These are phyloP conservation scores for Pholiota adiposa DNA, from an alignment of 1,284 basidiomycete genomes.

Conservation along the genomic window DNA sequence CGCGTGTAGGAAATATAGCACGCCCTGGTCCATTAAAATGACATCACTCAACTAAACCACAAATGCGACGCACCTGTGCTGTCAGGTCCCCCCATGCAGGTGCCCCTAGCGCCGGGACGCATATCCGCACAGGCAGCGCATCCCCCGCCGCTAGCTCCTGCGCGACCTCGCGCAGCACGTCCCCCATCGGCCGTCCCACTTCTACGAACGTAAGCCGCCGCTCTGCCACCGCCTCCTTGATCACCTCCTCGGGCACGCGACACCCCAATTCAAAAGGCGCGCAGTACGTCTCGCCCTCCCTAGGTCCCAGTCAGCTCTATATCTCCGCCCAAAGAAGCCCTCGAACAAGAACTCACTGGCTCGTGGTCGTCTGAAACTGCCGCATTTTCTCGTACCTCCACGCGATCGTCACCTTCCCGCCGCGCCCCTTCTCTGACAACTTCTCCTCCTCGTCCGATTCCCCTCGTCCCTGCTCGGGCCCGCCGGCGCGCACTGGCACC, in stretches of 20 bases:
- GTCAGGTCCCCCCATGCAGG: constrained; percentile 71
- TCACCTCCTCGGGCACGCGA: constrained; percentile 53
- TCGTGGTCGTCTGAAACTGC: constrained; percentile 87
- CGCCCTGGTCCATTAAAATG: constrained; percentile 48
- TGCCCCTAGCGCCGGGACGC: constrained; percentile 74
- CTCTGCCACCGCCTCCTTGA: constrained; percentile 44
- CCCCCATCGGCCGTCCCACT: constrained; percentile 15
- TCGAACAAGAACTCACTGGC: constrained; percentile 36
- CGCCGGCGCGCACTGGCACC: constrained; percentile 17
- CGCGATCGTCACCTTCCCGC: constrained; percentile 81
- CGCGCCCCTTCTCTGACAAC: constrained; percentile 33
- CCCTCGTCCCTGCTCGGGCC: neutral
- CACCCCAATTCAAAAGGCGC: constrained; percentile 74
- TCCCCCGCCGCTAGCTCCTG: constrained; percentile 22
- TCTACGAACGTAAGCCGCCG: constrained; percentile 23
- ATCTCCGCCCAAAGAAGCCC: constrained; percentile 43
- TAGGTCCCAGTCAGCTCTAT: constrained; percentile 29
- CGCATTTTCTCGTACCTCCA: constrained; percentile 96
- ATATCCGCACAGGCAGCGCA: constrained; percentile 57
- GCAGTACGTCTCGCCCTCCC: constrained; percentile 66
- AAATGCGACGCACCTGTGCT: constrained; percentile 49
- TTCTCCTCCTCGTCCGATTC: constrained; percentile 38
- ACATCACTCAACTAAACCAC: constrained; percentile 7
- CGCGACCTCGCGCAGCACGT: constrained; percentile 22
- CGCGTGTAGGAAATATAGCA: constrained; percentile 71